Evolutionary conservation across 805 yeast genomes (phyloP), one percentile per base, ranked within the genome.

Genomic region (Starmerella sirachaensis): DNA sequence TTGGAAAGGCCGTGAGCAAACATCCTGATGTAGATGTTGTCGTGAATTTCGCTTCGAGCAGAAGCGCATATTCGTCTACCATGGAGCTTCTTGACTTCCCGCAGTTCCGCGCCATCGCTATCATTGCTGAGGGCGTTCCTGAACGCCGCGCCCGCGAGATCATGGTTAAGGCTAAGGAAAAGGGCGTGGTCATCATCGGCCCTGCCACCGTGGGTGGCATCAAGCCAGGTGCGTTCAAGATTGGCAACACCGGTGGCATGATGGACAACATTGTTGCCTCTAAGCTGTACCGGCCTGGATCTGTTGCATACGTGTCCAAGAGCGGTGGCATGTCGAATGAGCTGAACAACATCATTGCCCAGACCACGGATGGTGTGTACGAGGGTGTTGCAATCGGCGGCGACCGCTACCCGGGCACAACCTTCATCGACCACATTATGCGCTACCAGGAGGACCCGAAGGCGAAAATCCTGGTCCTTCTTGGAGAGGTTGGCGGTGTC

Each of bases 401-500:
- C 59, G 80, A 74, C 63, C 72, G 80, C 48, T 74, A 74, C 68
- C 80, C 80, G 43, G 79, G 79, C 51, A 74, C 80, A 49, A 72
- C 77, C 54, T 74, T 74, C 61, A 74, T 74, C 45, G 80, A 74
- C 60, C 80, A 76, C 54, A 69, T 74, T 56, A 63, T 75, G 44
- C 70, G 78, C 51, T 74, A 66, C 68, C 67, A 74, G 63, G 65
- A 64, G 42, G 80, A 74, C 58, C 72, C 73, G 43, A 73, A 68
- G 57, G 73, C 78, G 56, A 76, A 74, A 63, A 74, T 77, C 58
- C 69, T 74, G 53, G 72, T 74, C 41, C 64, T 74, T 53, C 69
- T 74, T 47, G 80, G 80, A 54, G 80, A 74, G 62, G 77, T 74
- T 47, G 80, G 80, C 54, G 80, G 80, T 61, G 74, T 75, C 46